phyloP scores from a whole-genome alignment of 768 basidiomycete species.

The Lyophyllum semitale region DNA sequence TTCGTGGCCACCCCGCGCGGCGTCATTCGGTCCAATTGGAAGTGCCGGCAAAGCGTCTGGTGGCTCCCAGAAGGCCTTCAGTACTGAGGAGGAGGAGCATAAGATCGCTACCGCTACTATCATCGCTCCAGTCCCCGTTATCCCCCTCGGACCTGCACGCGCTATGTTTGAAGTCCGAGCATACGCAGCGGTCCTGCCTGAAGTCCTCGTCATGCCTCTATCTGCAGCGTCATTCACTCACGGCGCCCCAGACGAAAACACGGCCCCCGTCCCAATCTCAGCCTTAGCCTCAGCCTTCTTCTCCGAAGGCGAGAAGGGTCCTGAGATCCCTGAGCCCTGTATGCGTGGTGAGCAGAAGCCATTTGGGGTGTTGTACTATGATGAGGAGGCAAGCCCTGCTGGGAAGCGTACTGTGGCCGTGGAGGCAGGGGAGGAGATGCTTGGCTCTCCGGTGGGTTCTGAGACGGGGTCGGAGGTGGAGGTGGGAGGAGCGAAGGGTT shows the following conservation, averaged over 20 bases:
- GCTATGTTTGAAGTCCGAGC: constrained; percentile 8
- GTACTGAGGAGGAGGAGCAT: not conserved
- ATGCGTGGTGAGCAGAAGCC: not conserved
- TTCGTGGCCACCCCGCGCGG: not conserved
- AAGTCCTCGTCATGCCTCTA: not conserved
- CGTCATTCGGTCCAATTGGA: not conserved
- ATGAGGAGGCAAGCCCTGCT: not conserved
- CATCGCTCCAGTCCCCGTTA: not conserved
- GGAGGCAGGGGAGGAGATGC: too few relatives aligned
- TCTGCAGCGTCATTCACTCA: not conserved
- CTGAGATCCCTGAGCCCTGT: not conserved
- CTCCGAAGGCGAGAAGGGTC: not conserved
- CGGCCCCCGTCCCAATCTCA: not conserved
- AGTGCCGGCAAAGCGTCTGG: too few relatives aligned
- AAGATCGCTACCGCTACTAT: not conserved
- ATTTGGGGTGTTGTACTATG: constrained; percentile 1
- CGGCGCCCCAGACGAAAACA: not conserved
- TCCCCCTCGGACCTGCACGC: not conserved
- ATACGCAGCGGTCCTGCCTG: not conserved
- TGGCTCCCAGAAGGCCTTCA: not conserved
- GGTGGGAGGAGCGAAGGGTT: not conserved
- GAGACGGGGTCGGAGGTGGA: not conserved
- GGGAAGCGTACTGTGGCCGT: too few relatives aligned
- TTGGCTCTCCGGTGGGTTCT: not conserved
- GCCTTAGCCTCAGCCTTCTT: too few relatives aligned